Percentiles rank a stretch among this genome's conserved stretches.
These are phyloP conservation scores for Melanogaster broomeanus DNA, from an alignment of 768 basidiomycete species.

Conservation along the genomic window DNA sequence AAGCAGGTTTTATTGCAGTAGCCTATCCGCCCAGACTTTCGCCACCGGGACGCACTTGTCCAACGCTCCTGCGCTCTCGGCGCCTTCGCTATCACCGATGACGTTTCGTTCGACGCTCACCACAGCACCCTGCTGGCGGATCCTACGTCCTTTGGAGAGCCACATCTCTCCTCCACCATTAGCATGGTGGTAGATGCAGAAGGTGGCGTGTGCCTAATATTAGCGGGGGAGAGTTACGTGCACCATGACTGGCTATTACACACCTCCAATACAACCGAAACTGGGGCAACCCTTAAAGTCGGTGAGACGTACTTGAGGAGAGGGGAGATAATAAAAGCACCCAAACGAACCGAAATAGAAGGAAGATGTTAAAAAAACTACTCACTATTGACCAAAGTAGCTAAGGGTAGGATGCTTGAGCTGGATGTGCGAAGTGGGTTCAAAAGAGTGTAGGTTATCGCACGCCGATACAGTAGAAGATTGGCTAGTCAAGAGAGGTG, in stretches of 20 bases:
- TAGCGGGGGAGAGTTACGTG: neutral
- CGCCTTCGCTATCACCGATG: conserved; percentile 19
- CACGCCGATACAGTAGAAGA: neutral
- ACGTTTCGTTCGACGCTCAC: conserved; percentile 24
- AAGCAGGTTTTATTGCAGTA: conserved; percentile 16
- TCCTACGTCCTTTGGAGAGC: too few species aligned
- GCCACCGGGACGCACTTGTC: conserved; percentile 21
- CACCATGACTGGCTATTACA: neutral
- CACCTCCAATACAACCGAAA: conserved; percentile 26
- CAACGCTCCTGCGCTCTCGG: conserved; percentile 13
- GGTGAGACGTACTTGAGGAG: conserved; percentile 36
- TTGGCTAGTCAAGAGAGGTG: neutral
- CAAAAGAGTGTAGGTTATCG: neutral
- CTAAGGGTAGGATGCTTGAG: conserved; percentile 66
- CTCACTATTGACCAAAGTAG: conserved; percentile 84
- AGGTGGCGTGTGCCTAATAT: conserved; percentile 21
- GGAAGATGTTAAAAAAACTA: conserved; percentile 2
- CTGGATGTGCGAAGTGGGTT: conserved; percentile 41
- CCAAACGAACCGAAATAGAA: too few species aligned
- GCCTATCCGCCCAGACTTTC: conserved; percentile 19
- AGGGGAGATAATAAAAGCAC: neutral
- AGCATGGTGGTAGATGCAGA: too few species aligned
- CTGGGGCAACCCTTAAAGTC: conserved; percentile 15
- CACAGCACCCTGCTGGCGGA: conserved; percentile 21
- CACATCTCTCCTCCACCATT: conserved; percentile 71